phyloP scores from a whole-genome alignment of 1,284 basidiomycete genomes.

The Lignosus rhinocerotis region DNA sequence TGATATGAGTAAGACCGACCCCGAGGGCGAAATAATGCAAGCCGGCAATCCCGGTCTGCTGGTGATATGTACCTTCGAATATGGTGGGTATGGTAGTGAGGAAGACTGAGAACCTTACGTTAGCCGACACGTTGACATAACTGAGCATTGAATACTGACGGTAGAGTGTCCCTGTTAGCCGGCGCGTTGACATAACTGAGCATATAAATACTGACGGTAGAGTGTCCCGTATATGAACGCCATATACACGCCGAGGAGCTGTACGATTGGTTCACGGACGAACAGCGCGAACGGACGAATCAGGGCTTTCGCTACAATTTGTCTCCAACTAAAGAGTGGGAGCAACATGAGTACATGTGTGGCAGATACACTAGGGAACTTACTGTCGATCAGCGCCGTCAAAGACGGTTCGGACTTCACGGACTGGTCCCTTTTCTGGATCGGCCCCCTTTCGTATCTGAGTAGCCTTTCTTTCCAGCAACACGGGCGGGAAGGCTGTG shows the following conservation, averaged over 20 bases:
- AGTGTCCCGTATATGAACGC: slow-evolving; percentile 53
- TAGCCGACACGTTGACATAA: neutral
- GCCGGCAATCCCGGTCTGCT: slow-evolving; percentile 57
- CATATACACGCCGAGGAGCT: slow-evolving; percentile 48
- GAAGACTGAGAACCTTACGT: slow-evolving; percentile 41
- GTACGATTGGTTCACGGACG: slow-evolving; percentile 46
- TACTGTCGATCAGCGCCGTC: slow-evolving; percentile 33
- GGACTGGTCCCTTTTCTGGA: slow-evolving; percentile 30
- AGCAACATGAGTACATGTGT: neutral
- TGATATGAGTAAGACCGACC: slow-evolving; percentile 53
- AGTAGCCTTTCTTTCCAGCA: slow-evolving; percentile 47
- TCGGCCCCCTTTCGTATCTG: slow-evolving; percentile 41
- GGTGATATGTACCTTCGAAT: slow-evolving; percentile 51
- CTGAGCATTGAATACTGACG: slow-evolving; percentile 36
- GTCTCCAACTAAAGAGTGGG: slow-evolving; percentile 35
- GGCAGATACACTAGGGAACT: slow-evolving; percentile 8
- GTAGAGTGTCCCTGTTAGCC: slow-evolving; percentile 57
- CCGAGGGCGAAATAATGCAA: slow-evolving; percentile 67
- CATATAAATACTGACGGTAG: slow-evolving; percentile 44
- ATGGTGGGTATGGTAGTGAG: slow-evolving; percentile 67
- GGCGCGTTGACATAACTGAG: neutral
- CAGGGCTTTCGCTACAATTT: slow-evolving; percentile 39
- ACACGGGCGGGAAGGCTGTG: slow-evolving; percentile 44
- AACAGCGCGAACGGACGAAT: slow-evolving; percentile 48
- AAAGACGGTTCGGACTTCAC: slow-evolving; percentile 31